A percentile compares a stretch with the other conserved stretches of the same genome.
Evolutionary conservation across 2,329 filamentous ascomycete genomes (phyloP).

Genomic region (Talaromyces sp.): DNA sequence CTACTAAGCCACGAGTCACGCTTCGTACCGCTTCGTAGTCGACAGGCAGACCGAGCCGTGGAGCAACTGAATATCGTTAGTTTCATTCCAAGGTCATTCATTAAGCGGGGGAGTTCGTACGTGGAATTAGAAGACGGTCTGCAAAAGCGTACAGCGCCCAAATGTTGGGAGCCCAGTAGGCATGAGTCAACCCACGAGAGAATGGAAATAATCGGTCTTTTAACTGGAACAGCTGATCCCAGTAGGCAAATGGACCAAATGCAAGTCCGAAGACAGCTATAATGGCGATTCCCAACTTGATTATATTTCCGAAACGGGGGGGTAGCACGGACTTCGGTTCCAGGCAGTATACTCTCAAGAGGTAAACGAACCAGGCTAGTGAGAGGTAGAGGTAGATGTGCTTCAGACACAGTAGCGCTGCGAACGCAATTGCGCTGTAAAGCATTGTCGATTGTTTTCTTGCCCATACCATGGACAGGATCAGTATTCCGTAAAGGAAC

Average conservation of each 20-base stretch:
- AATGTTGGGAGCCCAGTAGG: conserved; percentile 96
- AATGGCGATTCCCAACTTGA: conserved; percentile 78
- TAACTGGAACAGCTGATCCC: conserved; percentile 80
- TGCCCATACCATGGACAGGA: conserved; percentile 81
- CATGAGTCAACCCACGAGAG: conserved; percentile 87
- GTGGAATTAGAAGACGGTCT: conserved; percentile 75
- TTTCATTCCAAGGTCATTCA: not conserved
- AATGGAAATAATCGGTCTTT: conserved; percentile 87
- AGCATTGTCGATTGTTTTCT: conserved; percentile 72
- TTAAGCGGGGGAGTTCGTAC: conserved; percentile 49
- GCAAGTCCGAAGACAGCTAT: conserved; percentile 69
- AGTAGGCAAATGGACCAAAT: conserved; percentile 81
- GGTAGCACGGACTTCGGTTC: conserved; percentile 71
- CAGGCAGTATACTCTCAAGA: conserved; percentile 86
- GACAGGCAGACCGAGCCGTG: conserved; percentile 70
- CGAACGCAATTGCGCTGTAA: conserved; percentile 77
- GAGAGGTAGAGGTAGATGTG: conserved; percentile 97
- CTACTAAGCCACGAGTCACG: conserved; percentile 87
- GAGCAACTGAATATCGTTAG: conserved; percentile 61
- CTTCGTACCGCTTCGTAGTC: conserved; percentile 75
- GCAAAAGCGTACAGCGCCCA: conserved; percentile 96
- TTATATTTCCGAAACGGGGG: conserved; percentile 71
- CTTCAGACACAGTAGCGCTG: conserved; percentile 84
- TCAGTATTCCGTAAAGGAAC: conserved; percentile 85
- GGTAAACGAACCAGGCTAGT: conserved; percentile 90